Evolutionary conservation across 306 rosid species (phyloP).

Genomic region (Rubus idaeus): DNA sequence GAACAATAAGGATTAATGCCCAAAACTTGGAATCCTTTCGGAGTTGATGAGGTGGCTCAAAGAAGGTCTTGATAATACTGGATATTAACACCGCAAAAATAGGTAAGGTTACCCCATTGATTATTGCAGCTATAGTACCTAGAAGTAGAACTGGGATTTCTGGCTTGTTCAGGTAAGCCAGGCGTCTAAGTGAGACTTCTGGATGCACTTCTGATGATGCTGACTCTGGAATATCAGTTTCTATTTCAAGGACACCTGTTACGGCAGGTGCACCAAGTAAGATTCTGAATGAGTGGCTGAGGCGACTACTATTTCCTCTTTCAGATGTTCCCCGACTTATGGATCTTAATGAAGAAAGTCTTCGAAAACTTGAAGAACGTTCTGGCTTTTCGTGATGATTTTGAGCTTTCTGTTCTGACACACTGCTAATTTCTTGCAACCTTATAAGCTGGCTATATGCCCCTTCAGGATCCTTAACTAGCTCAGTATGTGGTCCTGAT

Average conservation of each 20-base stretch:
- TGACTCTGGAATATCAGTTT: conserved; percentile 22
- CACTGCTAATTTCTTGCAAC: conserved; percentile 46
- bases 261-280: conserved; percentile 39
- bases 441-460: conserved; percentile 65
- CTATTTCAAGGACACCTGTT: conserved; percentile 28
- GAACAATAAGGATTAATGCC: conserved; percentile 51
- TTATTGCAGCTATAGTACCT: conserved; percentile 57
- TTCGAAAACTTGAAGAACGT: conserved; percentile 4
- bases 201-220: conserved; percentile 28
- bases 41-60: conserved; percentile 53
- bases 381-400: conserved; percentile 24
- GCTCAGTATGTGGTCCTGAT: conserved; percentile 67
- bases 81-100: conserved; percentile 49
- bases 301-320: conserved; percentile 44
- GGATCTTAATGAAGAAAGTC: conserved; percentile 40
- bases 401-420: conserved; percentile 31
- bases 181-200: conserved; percentile 47
- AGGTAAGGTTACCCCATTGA: conserved; percentile 51
- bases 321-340: conserved; percentile 59
- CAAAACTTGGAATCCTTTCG: conserved; percentile 60
- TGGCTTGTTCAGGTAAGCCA: conserved; percentile 74
- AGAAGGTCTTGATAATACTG: conserved; percentile 48
- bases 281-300: conserved; percentile 47
- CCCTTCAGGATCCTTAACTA: conserved; percentile 57
- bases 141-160: conserved; percentile 62